A percentile compares a stretch with the other conserved stretches of the same genome.
Evolutionary conservation across 352 stramenopile genomes (phyloP).

Genomic region (Globisporangium takayamanum): DNA sequence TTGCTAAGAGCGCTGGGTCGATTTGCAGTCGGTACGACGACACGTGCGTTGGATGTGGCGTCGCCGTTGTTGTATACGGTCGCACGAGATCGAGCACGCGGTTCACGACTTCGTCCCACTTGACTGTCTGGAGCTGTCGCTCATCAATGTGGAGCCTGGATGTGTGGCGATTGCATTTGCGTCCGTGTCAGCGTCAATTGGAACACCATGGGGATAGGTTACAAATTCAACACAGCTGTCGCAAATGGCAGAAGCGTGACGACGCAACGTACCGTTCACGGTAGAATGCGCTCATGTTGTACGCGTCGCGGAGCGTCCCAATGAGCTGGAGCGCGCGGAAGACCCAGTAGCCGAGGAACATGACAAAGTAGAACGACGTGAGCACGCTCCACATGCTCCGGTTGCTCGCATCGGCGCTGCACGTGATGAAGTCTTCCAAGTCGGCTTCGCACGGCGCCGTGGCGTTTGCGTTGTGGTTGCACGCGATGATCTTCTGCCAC

Average conservation of each 20-base stretch:
- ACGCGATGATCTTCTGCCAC: constrained; percentile 88
- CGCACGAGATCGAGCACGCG: constrained; percentile 66
- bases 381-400: constrained; percentile 46
- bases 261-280: constrained; percentile 42
- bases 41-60: constrained; percentile 71
- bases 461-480: constrained; percentile 46
- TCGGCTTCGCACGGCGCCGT: constrained; percentile 78
- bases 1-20: constrained; percentile 63
- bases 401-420: constrained; percentile 40
- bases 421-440: constrained; percentile 69
- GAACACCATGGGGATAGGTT: neutral
- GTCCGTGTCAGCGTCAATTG: neutral
- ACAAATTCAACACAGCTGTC: neutral
- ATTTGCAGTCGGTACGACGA: constrained; percentile 81
- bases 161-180: neutral
- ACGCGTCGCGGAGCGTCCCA: constrained; percentile 77
- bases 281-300: constrained; percentile 91
- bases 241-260: neutral
- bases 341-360: constrained; percentile 93
- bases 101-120: constrained; percentile 88
- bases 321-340: constrained; percentile 82
- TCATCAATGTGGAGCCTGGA: constrained; percentile 81
- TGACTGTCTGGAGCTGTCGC: constrained; percentile 76
- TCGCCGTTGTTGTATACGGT: constrained; percentile 33
- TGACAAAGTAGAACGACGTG: constrained; percentile 89